Base-by-base conservation (phyloP, 371 early-diverging fungal species). In the Mortierella sp. region DNA sequence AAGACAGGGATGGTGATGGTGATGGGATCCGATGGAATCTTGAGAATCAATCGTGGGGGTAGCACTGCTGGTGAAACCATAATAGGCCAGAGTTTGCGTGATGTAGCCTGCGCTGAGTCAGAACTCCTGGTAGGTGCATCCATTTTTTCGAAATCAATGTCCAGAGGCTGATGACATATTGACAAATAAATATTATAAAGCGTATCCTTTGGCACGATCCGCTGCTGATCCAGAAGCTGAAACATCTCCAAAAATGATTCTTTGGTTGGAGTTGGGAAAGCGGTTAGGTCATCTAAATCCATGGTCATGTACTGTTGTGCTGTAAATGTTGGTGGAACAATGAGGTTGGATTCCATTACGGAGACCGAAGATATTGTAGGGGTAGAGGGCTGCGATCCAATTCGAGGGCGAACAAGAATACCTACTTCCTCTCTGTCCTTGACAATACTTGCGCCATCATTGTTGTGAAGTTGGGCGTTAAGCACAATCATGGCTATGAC, bases 391-490 rank as follows among this genome's bases (percentile, higher is more conserved):
- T 80, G 81, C 10, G 81, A 80, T 3, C 51, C 56, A 1, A 68
- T 57, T 22, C 81, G 49, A 12, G 81, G 81, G 10, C 81, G 71
- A 15, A 80, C 75, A 54, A 80, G 75, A 1, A 55, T 71, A 2
- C 71, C 68, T 15, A 80, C 81, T 35, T 80, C 81, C 28, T 80
- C 81, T 19, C 81, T 62, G 6, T 70, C 81, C 47, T 57, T 67
- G 7, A 80, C 81, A 17, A 83, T 53, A 22, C 84, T 84, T 4
- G 86, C 86, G 19, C 85, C 84, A 6, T 87, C 87, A 59, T 89
- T 89, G 73, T 93, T 93, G 89, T 96, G 95, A 17, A 92, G 76
- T 66, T 95, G 95, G 12, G 96, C 94, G 83, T 97, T 97, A 61
- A 98, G 86, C 37, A 92, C 90, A 81, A 97, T 86, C 86, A 95